A percentile compares a stretch with the other conserved stretches of the same genome.
Evolutionary conservation across 1,284 basidiomycete genomes (phyloP).

Genomic region (Apiotrichum brassicae): DNA sequence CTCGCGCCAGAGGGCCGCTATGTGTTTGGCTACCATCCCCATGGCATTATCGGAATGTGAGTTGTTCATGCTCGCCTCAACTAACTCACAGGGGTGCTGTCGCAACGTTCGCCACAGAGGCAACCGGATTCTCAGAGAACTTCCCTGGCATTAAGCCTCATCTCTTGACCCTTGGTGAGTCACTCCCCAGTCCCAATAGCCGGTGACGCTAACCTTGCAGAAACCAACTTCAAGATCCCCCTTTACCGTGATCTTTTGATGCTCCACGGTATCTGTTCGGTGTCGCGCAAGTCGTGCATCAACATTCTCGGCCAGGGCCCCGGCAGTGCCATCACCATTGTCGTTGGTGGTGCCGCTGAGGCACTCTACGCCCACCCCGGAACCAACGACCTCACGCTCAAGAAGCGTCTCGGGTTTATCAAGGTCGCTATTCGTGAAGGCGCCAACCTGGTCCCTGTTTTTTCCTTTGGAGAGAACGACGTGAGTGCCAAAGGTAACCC

Average conservation of each 20-base stretch:
- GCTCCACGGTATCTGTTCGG: slow-evolving; percentile 80
- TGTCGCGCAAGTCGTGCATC: slow-evolving; percentile 81
- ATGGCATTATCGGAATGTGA: slow-evolving; percentile 91
- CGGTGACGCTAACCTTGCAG: slow-evolving; percentile 16
- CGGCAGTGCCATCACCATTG: slow-evolving; percentile 75
- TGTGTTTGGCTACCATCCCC: slow-evolving; percentile 95
- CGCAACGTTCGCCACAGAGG: slow-evolving; percentile 89
- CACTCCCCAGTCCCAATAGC: not conserved
- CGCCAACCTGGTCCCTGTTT: slow-evolving; percentile 87
- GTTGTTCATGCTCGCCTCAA: not conserved
- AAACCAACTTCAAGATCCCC: slow-evolving; percentile 83
- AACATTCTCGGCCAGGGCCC: slow-evolving; percentile 74
- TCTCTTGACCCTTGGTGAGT: slow-evolving; percentile 68
- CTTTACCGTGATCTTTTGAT: slow-evolving; percentile 88
- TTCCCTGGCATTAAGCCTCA: slow-evolving; percentile 92
- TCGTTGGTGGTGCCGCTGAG: slow-evolving; percentile 94
- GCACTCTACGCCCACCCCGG: slow-evolving; percentile 88
- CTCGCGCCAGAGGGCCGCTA: slow-evolving; percentile 86
- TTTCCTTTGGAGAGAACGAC: slow-evolving; percentile 97
- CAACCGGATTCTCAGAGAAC: slow-evolving; percentile 80
- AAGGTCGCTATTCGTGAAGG: slow-evolving; percentile 93
- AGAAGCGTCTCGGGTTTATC: slow-evolving; percentile 83
- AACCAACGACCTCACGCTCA: slow-evolving; percentile 78
- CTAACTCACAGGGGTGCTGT: slow-evolving; percentile 68
- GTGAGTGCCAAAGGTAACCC: slow-evolving; percentile 50